Evolutionary conservation across 1,139 yeast genomes (phyloP), one percentile per base, ranked within the genome.

Genomic region (Arxiozyma slooffiae): DNA sequence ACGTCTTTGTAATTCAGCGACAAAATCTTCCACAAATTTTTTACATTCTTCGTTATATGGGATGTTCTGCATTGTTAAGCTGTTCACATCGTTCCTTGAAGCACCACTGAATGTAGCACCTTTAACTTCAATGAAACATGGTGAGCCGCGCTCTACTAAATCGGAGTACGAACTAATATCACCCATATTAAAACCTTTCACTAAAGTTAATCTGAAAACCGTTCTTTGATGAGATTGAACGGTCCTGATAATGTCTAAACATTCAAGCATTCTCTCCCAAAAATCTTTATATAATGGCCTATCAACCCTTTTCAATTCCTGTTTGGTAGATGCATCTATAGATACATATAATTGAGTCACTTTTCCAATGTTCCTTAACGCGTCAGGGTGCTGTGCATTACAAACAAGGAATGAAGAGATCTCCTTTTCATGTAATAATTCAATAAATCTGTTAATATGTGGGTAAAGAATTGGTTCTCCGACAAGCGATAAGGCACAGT

Each of bases 401-500:
- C 97, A 89, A 17, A 89, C 97, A 62, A 89, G 74, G 68, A 89
- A 89, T 51, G 95, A 82, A 2, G 95, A 85, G 47, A 89, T 89
- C 46, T 78, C 82, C 61, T 80, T 76, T 41, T 78, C 82, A 62
- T 89, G 97, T 50, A 90, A 72, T 81, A 89, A 78, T 7, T 76
- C 79, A 41, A 88, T 80, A 63, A 89, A 89, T 64, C 83, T 88
- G 65, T 86, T 88, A 66, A 89, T 89, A 62, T 89, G 81, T 1
- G 96, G 97, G 64, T 89, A 88, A 66, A 89, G 86, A 50, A 89
- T 89, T 1, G 97, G 97, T 66, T 89, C 97, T 23, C 97, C 97
- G 24, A 90, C 97, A 42, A 89, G 73, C 7, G 96, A 87, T 48
- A 89, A 74, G 1, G 97, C 97, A 73, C 97, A 89, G 64, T 89